A percentile compares a stretch with the other conserved stretches of the same genome.
Conservation (phyloP, 495 filamentous ascomycete genomes). For the Xylaria intraflava region DNA sequence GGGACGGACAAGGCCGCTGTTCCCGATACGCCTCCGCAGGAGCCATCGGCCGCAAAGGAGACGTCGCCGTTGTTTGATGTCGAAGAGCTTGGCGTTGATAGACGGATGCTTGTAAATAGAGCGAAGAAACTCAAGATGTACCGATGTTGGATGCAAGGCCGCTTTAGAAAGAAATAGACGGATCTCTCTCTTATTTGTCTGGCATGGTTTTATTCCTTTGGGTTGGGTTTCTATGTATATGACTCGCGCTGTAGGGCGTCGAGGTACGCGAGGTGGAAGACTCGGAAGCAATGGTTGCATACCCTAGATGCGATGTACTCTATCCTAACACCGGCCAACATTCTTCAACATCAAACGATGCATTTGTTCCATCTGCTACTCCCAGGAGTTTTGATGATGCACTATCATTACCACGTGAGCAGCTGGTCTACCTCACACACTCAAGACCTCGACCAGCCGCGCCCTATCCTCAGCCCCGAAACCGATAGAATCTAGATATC, state of each 20-base stretch:
- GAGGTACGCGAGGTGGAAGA: background rate
- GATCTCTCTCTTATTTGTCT: no score
- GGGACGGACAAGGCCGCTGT: background rate
- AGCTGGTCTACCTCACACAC: slow-evolving; percentile 6
- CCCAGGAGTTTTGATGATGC: background rate
- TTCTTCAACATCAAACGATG: background rate
- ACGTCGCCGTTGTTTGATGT: slow-evolving; percentile 53
- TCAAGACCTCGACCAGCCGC: slow-evolving; percentile 17
- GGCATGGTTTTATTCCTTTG: no score
- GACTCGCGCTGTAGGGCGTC: background rate
- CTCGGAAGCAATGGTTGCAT: background rate
- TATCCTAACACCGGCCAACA: background rate
- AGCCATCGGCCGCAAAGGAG: background rate
- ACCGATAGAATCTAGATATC: slow-evolving; percentile 56
- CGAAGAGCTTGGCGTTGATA: slow-evolving; percentile 70
- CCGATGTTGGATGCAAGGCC: slow-evolving; percentile 92
- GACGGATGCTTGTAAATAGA: slow-evolving; percentile 85
- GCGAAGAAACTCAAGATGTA: slow-evolving; percentile 93
- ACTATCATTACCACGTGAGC: background rate
- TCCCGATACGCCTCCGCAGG: slow-evolving; percentile 6
- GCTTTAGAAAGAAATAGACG: slow-evolving; percentile 65
- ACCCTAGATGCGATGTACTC: background rate
- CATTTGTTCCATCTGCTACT: no score
- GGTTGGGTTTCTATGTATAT: background rate
- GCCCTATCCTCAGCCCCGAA: slow-evolving; percentile 36